Evolutionary conservation across 768 basidiomycete genomes (phyloP).

Genomic region (Sarcomyxa edulis): DNA sequence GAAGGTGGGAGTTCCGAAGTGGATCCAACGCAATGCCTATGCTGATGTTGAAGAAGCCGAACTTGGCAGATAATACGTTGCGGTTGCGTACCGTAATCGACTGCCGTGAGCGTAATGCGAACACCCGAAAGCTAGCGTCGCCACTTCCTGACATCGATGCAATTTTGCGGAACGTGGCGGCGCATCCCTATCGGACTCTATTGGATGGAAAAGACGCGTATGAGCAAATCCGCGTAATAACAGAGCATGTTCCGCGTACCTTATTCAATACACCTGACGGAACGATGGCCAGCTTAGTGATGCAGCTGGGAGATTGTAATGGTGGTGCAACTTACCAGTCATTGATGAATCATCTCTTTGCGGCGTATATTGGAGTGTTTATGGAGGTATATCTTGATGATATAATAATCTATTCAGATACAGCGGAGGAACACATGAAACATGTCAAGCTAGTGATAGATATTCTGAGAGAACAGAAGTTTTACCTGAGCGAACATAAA

Average conservation of each 20-base stretch:
- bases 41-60: constrained; percentile 14
- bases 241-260: constrained; percentile 16
- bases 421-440: constrained; percentile 25
- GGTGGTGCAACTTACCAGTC: constrained; percentile 33
- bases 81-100: constrained; percentile 14
- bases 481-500: constrained; percentile 31
- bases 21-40: constrained; percentile 18
- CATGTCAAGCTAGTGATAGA: constrained; percentile 27
- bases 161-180: constrained; percentile 10
- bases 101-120: constrained; percentile 16
- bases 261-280: constrained; percentile 32
- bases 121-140: constrained; percentile 6
- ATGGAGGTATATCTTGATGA: constrained; percentile 27
- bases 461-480: constrained; percentile 23
- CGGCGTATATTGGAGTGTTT: constrained; percentile 25
- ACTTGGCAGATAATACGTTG: no score
- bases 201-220: constrained; percentile 24
- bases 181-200: constrained; percentile 8
- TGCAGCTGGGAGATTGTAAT: constrained; percentile 20
- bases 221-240: constrained; percentile 18
- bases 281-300: constrained; percentile 33
- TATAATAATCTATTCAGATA: constrained; percentile 36
- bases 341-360: constrained; percentile 34
- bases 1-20: constrained; percentile 15
- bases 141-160: constrained; percentile 7